A percentile compares a stretch with the other conserved stretches of the same genome.
Evolutionary conservation across 768 basidiomycete genomes (phyloP).

Genomic region (Calocybe indica): DNA sequence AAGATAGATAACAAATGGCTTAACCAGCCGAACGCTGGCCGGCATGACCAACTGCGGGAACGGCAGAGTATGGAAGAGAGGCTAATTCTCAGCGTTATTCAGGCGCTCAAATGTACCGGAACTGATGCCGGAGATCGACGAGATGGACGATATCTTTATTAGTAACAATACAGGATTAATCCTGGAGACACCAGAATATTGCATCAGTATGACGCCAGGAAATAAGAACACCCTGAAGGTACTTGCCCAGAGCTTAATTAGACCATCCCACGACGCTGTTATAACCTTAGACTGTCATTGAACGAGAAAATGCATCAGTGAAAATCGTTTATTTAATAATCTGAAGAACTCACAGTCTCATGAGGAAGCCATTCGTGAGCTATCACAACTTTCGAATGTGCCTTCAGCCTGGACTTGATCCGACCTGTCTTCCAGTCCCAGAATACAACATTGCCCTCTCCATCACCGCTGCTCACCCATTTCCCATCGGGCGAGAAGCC

Average conservation of each 20-base stretch:
- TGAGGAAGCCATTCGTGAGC: constrained; percentile 98
- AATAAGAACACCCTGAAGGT: constrained; percentile 2
- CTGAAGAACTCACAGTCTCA: constrained; percentile 73
- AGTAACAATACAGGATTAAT: constrained; percentile 23
- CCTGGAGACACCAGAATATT: constrained; percentile 21
- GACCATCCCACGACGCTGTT: constrained; percentile 95
- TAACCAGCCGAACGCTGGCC: too few relatives aligned
- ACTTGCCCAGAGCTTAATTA: constrained; percentile 96
- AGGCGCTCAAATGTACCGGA: not conserved
- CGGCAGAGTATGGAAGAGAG: too few relatives aligned
- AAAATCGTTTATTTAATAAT: constrained; percentile 36
- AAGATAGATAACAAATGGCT: too few relatives aligned
- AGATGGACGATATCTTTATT: not conserved
- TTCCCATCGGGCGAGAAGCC: constrained; percentile 98
- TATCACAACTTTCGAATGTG: constrained; percentile 95
- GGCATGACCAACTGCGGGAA: too few relatives aligned
- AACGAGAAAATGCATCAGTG: constrained; percentile 7
- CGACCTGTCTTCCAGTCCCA: constrained; percentile 99
- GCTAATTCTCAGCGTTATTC: too few relatives aligned
- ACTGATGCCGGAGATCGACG: not conserved
- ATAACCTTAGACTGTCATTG: constrained; percentile 81
- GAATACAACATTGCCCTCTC: constrained; percentile 91
- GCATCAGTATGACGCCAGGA: constrained; percentile 1
- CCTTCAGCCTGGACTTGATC: constrained; percentile 84
- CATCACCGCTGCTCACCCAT: constrained; percentile 97